phyloP scores from a whole-genome alignment of 75 land plant genomes.

The Pinus tabuliformis region DNA sequence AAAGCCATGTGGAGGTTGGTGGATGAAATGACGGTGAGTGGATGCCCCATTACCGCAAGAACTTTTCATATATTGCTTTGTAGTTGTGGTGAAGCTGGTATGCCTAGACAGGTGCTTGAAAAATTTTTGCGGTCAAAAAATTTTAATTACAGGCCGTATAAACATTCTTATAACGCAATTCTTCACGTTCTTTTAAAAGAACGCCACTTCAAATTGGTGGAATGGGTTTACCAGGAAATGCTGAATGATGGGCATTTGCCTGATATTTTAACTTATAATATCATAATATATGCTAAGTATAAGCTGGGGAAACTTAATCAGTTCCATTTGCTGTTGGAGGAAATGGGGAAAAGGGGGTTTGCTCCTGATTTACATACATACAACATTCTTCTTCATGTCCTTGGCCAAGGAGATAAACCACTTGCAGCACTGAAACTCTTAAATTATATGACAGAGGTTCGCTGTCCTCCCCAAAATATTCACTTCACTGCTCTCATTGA shows the following conservation, averaged over 20 bases:
- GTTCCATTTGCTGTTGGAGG: constrained; percentile 47
- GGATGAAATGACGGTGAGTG: constrained; percentile 67
- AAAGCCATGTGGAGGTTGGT: constrained; percentile 76
- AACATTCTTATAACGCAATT: constrained; percentile 65
- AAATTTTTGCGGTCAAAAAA: constrained; percentile 47
- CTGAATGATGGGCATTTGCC: constrained; percentile 36
- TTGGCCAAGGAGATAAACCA: constrained; percentile 57
- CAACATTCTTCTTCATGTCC: constrained; percentile 54
- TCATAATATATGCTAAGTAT: constrained; percentile 47
- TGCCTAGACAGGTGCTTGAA: constrained; percentile 49
- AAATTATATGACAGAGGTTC: constrained; percentile 56
- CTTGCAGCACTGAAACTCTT: constrained; percentile 50
- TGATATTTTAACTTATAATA: constrained; percentile 59
- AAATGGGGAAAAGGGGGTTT: constrained; percentile 53
- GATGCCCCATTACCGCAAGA: constrained; percentile 50
- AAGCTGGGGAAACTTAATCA: constrained; percentile 48
- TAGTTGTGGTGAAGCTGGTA: constrained; percentile 64
- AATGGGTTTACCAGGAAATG: constrained; percentile 73
- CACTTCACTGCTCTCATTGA: constrained; percentile 70
- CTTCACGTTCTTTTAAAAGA: constrained; percentile 37
- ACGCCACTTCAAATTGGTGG: constrained; percentile 51
- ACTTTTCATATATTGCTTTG: constrained; percentile 61
- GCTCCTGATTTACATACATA: constrained; percentile 61
- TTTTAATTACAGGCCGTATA: constrained; percentile 60
- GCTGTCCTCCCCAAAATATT: constrained; percentile 39